Evolutionary conservation across 1,284 basidiomycete genomes (phyloP).

Genomic region (Inonotus hispidus): DNA sequence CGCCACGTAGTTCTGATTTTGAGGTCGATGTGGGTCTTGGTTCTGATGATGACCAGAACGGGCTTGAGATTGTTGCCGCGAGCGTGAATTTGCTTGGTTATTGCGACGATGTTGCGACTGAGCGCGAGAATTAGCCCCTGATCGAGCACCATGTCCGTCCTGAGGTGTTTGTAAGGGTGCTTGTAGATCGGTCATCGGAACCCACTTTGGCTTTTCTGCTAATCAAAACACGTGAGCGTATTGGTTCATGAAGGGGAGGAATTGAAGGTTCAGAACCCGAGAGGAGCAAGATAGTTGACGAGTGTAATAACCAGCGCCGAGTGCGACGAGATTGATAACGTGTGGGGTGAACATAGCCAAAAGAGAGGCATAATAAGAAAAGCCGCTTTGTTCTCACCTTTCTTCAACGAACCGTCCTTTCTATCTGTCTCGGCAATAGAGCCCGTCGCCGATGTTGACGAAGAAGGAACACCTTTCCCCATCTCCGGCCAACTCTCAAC

Average conservation of each 20-base stretch:
- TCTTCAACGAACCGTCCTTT: slow-evolving; percentile 18
- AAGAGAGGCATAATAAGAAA: neutral
- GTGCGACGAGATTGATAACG: neutral
- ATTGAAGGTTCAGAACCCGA: neutral
- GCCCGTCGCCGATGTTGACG: slow-evolving; percentile 18
- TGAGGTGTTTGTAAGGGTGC: slow-evolving; percentile 52
- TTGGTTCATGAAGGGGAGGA: neutral
- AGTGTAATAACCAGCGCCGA: neutral
- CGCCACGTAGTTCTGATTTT: neutral
- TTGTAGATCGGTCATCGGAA: slow-evolving; percentile 40
- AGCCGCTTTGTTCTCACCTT: neutral
- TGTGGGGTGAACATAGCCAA: neutral
- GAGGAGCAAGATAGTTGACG: neutral
- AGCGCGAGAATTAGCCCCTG: slow-evolving; percentile 22
- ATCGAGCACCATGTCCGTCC: slow-evolving; percentile 34
- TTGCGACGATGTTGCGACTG: slow-evolving; percentile 16
- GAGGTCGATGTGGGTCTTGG: neutral
- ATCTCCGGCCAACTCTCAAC: slow-evolving; percentile 45
- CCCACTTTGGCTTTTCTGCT: slow-evolving; percentile 58
- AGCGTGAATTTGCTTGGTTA: slow-evolving; percentile 13
- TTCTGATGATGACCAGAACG: neutral
- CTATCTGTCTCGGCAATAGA: slow-evolving; percentile 23
- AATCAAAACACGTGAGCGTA: slow-evolving; percentile 4
- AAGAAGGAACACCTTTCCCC: slow-evolving; percentile 29
- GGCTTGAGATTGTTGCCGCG: slow-evolving; percentile 17